Evolutionary conservation across 2,329 filamentous ascomycete species (phyloP).

Genomic region (Paecilomyces fulvus): DNA sequence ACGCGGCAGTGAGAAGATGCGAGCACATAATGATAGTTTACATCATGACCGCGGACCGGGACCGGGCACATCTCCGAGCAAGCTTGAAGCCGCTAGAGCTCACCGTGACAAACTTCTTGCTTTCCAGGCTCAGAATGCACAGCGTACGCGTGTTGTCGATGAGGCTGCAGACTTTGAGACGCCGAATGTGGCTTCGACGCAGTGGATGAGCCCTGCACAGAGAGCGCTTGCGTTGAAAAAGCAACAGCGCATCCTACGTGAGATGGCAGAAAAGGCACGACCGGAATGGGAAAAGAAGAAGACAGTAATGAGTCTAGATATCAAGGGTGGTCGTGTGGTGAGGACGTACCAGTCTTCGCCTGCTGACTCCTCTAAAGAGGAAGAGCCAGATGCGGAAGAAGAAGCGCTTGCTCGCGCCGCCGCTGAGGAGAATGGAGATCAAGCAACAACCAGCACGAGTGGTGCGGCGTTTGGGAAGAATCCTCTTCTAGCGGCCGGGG

Average conservation of each 20-base stretch:
- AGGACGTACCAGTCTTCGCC: slow-evolving; percentile 36
- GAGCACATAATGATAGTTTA: slow-evolving; percentile 57
- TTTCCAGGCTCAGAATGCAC: slow-evolving; percentile 80
- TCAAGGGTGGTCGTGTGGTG: slow-evolving; percentile 69
- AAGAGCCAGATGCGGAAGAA: slow-evolving; percentile 9
- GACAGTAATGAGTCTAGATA: slow-evolving; percentile 76
- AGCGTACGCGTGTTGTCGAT: slow-evolving; percentile 74
- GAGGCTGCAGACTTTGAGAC: slow-evolving; percentile 71
- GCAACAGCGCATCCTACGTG: slow-evolving; percentile 73
- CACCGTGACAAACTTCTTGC: slow-evolving; percentile 73
- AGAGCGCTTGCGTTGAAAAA: slow-evolving; percentile 73
- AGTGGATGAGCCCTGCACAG: slow-evolving; percentile 80
- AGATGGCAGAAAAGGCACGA: slow-evolving; percentile 76
- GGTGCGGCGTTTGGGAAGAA: slow-evolving; percentile 35
- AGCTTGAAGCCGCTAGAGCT: slow-evolving; percentile 60
- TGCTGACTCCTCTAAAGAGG: slow-evolving; percentile 14
- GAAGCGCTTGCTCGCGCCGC: slow-evolving; percentile 7
- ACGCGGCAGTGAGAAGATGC: slow-evolving; percentile 78
- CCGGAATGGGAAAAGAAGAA: slow-evolving; percentile 85
- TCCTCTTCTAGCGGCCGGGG: slow-evolving; percentile 35
- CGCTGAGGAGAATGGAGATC: slow-evolving; percentile 9
- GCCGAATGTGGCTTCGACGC: slow-evolving; percentile 52
- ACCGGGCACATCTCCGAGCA: slow-evolving; percentile 36
- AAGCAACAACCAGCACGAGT: slow-evolving; percentile 8
- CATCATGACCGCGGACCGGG: slow-evolving; percentile 29